Base-by-base conservation (phyloP, 345 rosid species). In the Litchi chinensis region DNA sequence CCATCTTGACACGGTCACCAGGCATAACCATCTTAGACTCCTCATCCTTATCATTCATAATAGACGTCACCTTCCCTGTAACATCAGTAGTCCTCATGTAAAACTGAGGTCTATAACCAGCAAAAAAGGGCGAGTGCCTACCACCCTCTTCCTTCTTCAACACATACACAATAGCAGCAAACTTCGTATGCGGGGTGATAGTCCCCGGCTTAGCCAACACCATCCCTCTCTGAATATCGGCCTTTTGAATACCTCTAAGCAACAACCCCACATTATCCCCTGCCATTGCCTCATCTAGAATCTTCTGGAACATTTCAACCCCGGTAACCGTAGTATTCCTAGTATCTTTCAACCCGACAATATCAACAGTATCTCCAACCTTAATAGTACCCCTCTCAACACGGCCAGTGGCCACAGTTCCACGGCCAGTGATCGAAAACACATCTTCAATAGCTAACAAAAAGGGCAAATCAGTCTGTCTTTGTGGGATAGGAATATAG, bases 11-110 rank as follows among this genome's bases (percentile, higher is more conserved):
- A 65, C 93, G 88, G 80, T 97, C 99, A 63, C 96, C 98, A 0
- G 99, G 98, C 98, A 97, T 93, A 82, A 97, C 98, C 98, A 97
- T 93, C 88, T 92, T 97, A 22, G 97, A 93, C 81, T 94, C 98
- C 85, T 94, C 99, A 28, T 91, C 98, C 83, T 91, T 91, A 62
- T 93, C 98, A 15, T 91, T 94, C 97, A 91, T 91, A 71, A 96
- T 90, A 26, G 87, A 76, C 0, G 94, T 52, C 78, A 94, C 98
- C 79, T 76, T 92, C 48, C 98, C 98, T 0, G 97, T 94, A n/a
- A 94, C 97, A 85, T 93, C 98, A 8, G 97, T 93, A 37, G 97
- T 94, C 85, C 98, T 94, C 98, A 94, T 94, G 90, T 88, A 97
- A 80, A 97, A 91, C 82, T 92, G 98, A 37, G 99, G 98, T 75